Conservation (phyloP, 2,329 filamentous ascomycete genomes). For the Elsinoe necatrix region DNA sequence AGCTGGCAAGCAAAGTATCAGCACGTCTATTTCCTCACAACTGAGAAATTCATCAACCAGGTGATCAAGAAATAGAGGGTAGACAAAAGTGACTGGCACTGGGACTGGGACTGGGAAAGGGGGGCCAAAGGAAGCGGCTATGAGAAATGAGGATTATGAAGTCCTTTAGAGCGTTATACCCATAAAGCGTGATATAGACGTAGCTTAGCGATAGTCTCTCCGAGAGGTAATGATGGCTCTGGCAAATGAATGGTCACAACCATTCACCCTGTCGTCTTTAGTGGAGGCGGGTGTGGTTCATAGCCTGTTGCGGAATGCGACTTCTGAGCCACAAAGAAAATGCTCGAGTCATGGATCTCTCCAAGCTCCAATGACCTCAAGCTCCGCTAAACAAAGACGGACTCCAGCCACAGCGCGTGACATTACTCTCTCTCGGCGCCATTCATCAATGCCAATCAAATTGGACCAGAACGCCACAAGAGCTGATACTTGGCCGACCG, state of each 20-base stretch:
- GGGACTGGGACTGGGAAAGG: too few relatives aligned
- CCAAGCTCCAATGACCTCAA: background rate
- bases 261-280: too few relatives aligned
- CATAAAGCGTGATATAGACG: background rate
- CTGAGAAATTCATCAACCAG: background rate
- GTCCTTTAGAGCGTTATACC: background rate
- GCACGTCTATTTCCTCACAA: background rate
- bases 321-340: background rate
- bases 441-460: constrained; percentile 8
- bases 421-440: constrained; percentile 12
- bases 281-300: background rate
- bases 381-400: background rate
- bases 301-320: too few relatives aligned
- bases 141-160: background rate
- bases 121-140: background rate
- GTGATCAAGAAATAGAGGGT: background rate
- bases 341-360: background rate
- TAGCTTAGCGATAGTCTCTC: background rate
- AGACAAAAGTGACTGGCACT: background rate
- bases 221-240: too few relatives aligned
- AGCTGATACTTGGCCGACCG: background rate
- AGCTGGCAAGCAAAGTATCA: background rate
- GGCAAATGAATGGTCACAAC: too few relatives aligned
- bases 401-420: constrained; percentile 10
- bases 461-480: constrained; percentile 5